Base-by-base conservation (phyloP, 371 early-diverging fungal species). In the Mucor sp. region DNA sequence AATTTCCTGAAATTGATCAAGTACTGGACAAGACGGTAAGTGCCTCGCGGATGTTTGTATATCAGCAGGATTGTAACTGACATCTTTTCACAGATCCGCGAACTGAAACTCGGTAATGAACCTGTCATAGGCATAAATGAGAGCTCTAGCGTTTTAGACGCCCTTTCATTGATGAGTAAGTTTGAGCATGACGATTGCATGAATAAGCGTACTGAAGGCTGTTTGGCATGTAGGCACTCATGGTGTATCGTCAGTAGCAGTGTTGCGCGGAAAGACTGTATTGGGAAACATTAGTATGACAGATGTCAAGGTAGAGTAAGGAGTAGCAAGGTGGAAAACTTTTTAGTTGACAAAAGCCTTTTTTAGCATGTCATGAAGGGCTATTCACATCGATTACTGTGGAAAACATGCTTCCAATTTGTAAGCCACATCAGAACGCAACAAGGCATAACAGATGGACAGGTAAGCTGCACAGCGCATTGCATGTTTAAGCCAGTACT, bases 281-380 rank as follows among this genome's bases (percentile, higher is more conserved):
- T 30, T 89, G 7, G 91, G 91, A 12, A 89, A 87, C 68, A 88
- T 91, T 35, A 90, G 90, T 59, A 81, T 89, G 82, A 81, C 91
- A 17, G 91, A 91, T 72, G 84, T 90, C 64, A 87, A 88, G 74
- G 81, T 76, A 64, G 4, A 19, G 2, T 6, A 37, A 12, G 14
- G 14, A 30, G 23, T 15, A 43, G 14, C 15, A 39, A 12, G 11
- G 37, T 2, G 14, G 37, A 11, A 14, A 61, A n/a, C n/a, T 17
- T 35, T 32, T 19, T 15, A 8, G 37, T 12, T 27, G 11, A 59
- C 47, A 14, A 37, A 2, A 14, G 30, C 28, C 17, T 4, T 53
- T 53, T 39, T 27, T 44, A 71, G 71, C 67, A 67, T 60, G 63
- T 71, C 3, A 71, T 71, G 71, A 71, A 67, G 15, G 60, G 60